phyloP scores from a whole-genome alignment of 192 early-diverging fungal species.

The Paraglomus occultum region DNA sequence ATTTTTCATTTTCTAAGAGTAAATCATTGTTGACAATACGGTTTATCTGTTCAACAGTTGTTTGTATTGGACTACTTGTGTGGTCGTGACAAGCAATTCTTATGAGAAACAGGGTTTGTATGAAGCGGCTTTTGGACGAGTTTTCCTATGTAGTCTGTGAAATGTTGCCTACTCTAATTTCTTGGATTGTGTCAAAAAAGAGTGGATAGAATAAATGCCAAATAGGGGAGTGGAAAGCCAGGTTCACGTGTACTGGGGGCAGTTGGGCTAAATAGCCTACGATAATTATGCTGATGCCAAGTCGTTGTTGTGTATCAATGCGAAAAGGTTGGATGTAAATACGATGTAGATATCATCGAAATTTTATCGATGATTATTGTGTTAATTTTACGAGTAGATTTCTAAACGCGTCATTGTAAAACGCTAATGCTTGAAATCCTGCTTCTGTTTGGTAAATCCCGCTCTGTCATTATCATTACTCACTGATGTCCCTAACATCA shows the following conservation, averaged over 20 bases:
- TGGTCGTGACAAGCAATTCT: background rate
- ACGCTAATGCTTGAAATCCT: background rate
- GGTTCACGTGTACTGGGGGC: background rate
- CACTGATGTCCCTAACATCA: no score
- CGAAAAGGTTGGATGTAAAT: background rate
- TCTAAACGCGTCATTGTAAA: no score
- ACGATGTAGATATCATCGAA: background rate
- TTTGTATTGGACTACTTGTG: background rate
- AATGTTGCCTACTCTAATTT: no score
- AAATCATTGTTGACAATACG: background rate
- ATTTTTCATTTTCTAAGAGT: background rate
- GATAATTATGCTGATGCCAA: background rate
- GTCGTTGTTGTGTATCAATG: background rate
- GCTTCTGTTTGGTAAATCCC: background rate
- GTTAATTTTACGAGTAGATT: background rate
- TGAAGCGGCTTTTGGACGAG: no score
- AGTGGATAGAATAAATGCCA: no score
- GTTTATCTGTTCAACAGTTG: background rate
- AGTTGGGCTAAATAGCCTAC: constrained; percentile 5
- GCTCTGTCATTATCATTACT: no score
- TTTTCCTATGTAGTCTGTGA: no score
- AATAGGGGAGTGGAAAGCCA: background rate
- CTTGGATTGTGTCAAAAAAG: no score
- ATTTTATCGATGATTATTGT: constrained; percentile 11
- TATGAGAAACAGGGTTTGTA: no score